Conservation (phyloP, 768 basidiomycete species). For the Leccinum boreale region DNA sequence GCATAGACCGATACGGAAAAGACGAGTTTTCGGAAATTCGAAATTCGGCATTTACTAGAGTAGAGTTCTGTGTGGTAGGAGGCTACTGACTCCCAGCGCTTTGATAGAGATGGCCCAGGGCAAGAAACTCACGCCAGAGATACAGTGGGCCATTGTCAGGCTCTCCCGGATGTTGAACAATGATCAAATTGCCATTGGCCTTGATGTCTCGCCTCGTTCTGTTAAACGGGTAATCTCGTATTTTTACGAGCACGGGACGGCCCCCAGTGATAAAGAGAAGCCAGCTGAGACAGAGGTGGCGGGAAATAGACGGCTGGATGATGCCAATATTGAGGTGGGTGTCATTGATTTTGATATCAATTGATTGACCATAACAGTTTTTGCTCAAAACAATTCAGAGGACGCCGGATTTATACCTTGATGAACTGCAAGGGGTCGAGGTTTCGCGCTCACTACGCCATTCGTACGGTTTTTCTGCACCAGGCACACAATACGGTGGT, state of each 20-base stretch:
- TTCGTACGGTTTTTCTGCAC: no score
- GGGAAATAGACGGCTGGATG: not conserved
- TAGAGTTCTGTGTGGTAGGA: not conserved
- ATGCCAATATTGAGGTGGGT: not conserved
- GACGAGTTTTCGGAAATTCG: no score
- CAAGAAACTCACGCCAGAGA: no score
- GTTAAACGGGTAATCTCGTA: not conserved
- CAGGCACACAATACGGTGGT: no score
- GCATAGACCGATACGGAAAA: no score
- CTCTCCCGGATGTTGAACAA: no score
- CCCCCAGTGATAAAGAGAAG: not conserved
- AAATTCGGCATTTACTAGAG: not conserved
- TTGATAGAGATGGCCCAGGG: constrained; percentile 9
- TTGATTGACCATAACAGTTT: not conserved
- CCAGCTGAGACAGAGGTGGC: not conserved
- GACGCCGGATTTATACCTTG: no score
- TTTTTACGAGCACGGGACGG: not conserved
- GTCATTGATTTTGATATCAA: not conserved
- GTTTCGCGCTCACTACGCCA: no score
- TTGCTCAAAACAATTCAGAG: not conserved
- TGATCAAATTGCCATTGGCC: no score
- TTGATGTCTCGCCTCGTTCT: not conserved
- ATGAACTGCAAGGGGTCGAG: no score
- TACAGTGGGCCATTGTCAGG: no score
- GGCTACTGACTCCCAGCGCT: not conserved